Conservation (phyloP, 129 eudicot genomes). For the Apium graveolens region DNA sequence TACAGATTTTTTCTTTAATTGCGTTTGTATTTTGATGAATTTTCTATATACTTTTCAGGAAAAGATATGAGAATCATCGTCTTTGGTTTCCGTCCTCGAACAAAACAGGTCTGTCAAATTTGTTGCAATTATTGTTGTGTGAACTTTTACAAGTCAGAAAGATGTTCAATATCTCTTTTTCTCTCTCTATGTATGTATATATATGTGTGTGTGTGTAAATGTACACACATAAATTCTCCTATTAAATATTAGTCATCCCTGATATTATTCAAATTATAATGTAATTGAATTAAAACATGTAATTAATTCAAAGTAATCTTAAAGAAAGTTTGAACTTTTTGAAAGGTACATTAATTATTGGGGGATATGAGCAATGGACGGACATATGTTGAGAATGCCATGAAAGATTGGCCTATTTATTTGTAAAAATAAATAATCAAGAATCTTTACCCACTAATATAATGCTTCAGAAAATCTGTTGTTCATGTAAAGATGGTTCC, state of each 20-base stretch:
- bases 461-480: background rate
- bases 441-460: background rate
- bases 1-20: too few relatives aligned
- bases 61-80: slow-evolving; percentile 93
- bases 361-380: background rate
- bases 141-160: slow-evolving; percentile 1
- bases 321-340: background rate
- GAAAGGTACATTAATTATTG: background rate
- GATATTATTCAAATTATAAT: background rate
- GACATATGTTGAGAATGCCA: background rate
- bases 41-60: slow-evolving; percentile 42
- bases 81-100: slow-evolving; percentile 74
- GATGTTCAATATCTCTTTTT: background rate
- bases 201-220: too few relatives aligned
- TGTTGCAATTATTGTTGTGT: slow-evolving; percentile 12
- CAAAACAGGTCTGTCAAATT: slow-evolving; percentile 67
- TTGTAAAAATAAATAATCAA: background rate
- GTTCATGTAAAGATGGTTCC: background rate
- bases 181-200: background rate
- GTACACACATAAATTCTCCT: background rate
- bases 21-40: slow-evolving; percentile 7
- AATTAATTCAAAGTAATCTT: background rate
- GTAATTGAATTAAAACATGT: background rate
- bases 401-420: background rate
- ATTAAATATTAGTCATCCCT: background rate